Evolutionary conservation across 2,329 filamentous ascomycete genomes (phyloP).

Genomic region (Purpureocillium lavendulum): DNA sequence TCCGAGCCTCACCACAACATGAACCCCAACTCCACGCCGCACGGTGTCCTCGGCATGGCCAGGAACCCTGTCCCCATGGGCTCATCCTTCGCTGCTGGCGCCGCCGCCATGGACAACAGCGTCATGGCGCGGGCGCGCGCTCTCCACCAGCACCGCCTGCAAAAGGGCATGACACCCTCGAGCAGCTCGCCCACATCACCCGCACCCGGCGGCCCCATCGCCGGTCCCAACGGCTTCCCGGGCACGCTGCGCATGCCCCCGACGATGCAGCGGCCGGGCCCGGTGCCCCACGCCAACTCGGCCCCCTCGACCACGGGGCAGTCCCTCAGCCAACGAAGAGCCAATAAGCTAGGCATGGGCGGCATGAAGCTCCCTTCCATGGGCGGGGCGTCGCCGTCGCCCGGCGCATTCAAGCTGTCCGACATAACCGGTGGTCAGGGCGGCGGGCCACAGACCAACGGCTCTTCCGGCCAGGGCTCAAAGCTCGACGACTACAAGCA

Average conservation of each 20-base stretch:
- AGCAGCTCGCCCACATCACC: constrained; percentile 20
- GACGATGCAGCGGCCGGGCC: constrained; percentile 35
- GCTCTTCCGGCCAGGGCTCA: constrained; percentile 28
- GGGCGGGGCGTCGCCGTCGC: constrained; percentile 18
- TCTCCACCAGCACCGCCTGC: constrained; percentile 36
- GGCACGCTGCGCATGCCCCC: constrained; percentile 32
- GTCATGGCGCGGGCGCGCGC: constrained; percentile 40
- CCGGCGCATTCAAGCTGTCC: constrained; percentile 34
- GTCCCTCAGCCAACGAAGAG: constrained; percentile 59
- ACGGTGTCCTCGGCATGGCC: constrained; percentile 65
- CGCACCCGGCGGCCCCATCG: constrained; percentile 21
- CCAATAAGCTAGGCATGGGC: constrained; percentile 32
- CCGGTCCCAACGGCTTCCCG: constrained; percentile 33
- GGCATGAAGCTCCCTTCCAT: constrained; percentile 54
- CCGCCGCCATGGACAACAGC: constrained; percentile 25
- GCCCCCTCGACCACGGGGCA: constrained; percentile 43
- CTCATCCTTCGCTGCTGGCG: constrained; percentile 21
- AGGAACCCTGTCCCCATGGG: constrained; percentile 40
- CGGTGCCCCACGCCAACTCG: constrained; percentile 41
- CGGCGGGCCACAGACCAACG: constrained; percentile 20
- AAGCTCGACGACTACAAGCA: constrained; percentile 58
- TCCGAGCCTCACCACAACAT: constrained; percentile 53
- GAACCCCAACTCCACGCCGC: constrained; percentile 74
- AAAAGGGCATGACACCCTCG: constrained; percentile 29
- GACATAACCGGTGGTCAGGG: constrained; percentile 24